phyloP scores from a whole-genome alignment of 176 grass and related monocot genomes.

The Chloris gayana region DNA sequence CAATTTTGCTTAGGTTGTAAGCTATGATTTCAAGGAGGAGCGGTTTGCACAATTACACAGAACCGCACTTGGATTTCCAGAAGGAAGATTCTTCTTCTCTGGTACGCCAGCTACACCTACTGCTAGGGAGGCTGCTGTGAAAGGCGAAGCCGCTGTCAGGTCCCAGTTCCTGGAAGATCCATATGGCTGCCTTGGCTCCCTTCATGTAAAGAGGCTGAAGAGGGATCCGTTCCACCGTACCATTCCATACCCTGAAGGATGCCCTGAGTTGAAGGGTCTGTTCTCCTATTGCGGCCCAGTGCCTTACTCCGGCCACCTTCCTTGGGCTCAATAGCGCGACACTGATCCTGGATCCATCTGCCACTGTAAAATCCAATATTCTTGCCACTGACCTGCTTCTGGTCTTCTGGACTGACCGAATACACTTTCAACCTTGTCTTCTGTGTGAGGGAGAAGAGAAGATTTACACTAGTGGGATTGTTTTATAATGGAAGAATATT shows the following conservation, averaged over 20 bases:
- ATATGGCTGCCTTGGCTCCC: constrained; percentile 82
- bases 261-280: constrained; percentile 76
- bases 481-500: constrained; percentile 12
- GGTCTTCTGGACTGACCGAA: constrained; percentile 19
- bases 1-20: constrained; percentile 62
- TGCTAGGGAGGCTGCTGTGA: constrained; percentile 63
- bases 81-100: constrained; percentile 77
- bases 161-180: constrained; percentile 88
- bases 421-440: constrained; percentile 16
- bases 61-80: constrained; percentile 73
- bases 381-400: constrained; percentile 13
- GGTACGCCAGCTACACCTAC: constrained; percentile 64
- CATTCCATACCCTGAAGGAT: constrained; percentile 75
- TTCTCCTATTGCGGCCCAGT: constrained; percentile 79
- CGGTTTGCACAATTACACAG: constrained; percentile 82
- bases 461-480: constrained; percentile 15
- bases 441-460: neutral
- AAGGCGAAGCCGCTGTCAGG: constrained; percentile 76
- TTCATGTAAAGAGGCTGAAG: constrained; percentile 76
- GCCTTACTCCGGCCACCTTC: constrained; percentile 75
- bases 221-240: constrained; percentile 91
- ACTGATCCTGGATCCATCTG: neutral
- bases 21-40: constrained; percentile 94
- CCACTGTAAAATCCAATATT: constrained; percentile 6
- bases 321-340: constrained; percentile 56